Conservation (phyloP, 2,329 filamentous ascomycete genomes). For the Aspergillus sclerotialis region DNA sequence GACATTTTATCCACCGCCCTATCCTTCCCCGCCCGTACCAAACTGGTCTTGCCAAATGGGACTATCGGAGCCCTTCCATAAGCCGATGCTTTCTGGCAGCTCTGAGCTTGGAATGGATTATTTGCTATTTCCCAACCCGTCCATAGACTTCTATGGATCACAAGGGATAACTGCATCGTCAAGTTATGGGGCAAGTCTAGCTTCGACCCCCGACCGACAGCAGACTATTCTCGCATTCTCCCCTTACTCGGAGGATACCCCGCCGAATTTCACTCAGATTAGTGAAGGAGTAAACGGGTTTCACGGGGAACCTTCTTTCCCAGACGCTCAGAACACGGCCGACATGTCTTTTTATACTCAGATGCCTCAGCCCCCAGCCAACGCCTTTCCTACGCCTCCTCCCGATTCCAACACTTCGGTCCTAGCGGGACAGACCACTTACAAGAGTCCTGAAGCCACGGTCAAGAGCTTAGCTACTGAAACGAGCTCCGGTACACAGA, state of each 20-base stretch:
- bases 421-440: neutral
- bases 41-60: constrained; percentile 17
- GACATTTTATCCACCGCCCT: constrained; percentile 10
- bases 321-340: constrained; percentile 2
- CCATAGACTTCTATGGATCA: constrained; percentile 18
- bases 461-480: neutral
- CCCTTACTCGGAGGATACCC: constrained; percentile 15
- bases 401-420: neutral
- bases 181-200: constrained; percentile 12
- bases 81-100: constrained; percentile 13
- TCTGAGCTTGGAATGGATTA: constrained; percentile 15
- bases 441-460: neutral
- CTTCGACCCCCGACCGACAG: constrained; percentile 10
- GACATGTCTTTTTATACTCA: constrained; percentile 2
- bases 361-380: constrained; percentile 2
- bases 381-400: neutral
- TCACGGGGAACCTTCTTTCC: constrained; percentile 11
- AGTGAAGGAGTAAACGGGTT: constrained; percentile 11
- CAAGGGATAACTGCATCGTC: constrained; percentile 17
- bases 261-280: neutral
- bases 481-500: too few relatives aligned
- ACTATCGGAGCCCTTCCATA: constrained; percentile 13
- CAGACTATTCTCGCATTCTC: too few relatives aligned
- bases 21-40: constrained; percentile 14
- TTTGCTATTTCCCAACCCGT: constrained; percentile 17